Base-by-base conservation (phyloP, 305 asterid genomes). In the Fraxinus nigra region DNA sequence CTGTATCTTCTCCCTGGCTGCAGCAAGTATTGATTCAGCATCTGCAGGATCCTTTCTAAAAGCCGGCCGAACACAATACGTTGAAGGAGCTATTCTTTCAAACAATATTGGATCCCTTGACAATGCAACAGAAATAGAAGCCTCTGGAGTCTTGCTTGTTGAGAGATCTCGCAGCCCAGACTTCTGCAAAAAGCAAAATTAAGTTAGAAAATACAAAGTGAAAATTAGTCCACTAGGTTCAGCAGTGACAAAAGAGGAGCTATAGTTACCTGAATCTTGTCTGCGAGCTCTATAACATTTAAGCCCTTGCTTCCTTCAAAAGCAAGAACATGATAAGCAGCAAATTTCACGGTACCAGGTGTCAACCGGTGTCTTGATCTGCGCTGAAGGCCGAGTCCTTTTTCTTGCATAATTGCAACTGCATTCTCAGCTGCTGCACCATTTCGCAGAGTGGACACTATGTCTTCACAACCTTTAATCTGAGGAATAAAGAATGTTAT, bases 241-340 rank as follows among this genome's bases (percentile, higher is more conserved):
- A 37, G 7, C 56, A 75, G 59, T 22, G 40, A 79, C 51, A 82
- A 22, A 40, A 77, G 33, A 73, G 56, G 63, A 78, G 80, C 76
- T 83, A 67, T 40, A 81, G 80, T 81, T 86, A 97, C 99, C 93
- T 97, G 99, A 89, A 97, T 97, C 91, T 93, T 95, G 78, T 97
- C 98, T 0, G 99, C 99, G 75, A 97, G 92, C 70, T 97, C 99
- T 81, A 95, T 87, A 75, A 97, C 99, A 82, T 93, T 94, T 75
- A 97, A 86, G 76, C 99, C 99, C 85, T 91, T 93, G 92, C 95
- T 92, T 84, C 98, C 99, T 86, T 93, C 98, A 40, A 97, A 96
- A 85, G 98, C 97, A 85, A 97, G 99, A 81, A 97, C 98, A 87
- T 97, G 99, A 85, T 97, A 97, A 77, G 99, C 99, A 85, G 99